Conservation (phyloP, 2,329 filamentous ascomycete genomes). For the Beauveria pseudobassiana region DNA sequence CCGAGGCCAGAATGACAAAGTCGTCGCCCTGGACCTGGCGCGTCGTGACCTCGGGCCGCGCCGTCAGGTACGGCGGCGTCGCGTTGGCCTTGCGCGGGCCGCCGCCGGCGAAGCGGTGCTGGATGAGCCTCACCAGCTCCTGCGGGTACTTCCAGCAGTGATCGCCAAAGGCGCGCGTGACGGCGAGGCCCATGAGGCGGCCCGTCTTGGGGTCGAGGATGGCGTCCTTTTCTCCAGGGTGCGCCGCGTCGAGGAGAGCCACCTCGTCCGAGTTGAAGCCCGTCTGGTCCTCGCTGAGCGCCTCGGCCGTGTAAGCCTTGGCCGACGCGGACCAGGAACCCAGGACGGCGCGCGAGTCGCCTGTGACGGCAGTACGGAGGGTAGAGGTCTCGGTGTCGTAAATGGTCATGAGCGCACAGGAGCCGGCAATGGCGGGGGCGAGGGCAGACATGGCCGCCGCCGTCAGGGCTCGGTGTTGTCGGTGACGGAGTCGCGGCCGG, state of each 20-base stretch:
- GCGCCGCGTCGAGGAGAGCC: conserved; percentile 44
- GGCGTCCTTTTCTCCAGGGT: conserved; percentile 54
- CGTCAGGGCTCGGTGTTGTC: conserved; percentile 21
- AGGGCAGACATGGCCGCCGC: conserved; percentile 24
- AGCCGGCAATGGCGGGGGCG: conserved; percentile 39
- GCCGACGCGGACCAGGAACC: conserved; percentile 38
- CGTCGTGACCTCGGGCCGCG: conserved; percentile 56
- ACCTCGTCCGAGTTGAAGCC: conserved; percentile 55
- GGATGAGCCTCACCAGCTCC: conserved; percentile 26
- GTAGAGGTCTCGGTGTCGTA: conserved; percentile 47
- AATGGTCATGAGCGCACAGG: conserved; percentile 55
- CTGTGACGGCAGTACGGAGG: conserved; percentile 57
- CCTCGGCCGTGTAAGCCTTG: conserved; percentile 39
- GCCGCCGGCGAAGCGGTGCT: conserved; percentile 43
- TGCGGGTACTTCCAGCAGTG: conserved; percentile 59
- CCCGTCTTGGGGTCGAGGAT: conserved; percentile 42
- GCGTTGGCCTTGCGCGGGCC: conserved; percentile 33
- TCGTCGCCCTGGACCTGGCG: conserved; percentile 39
- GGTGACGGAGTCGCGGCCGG: conserved; percentile 25
- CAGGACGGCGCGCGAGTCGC: conserved; percentile 60
- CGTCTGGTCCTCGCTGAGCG: conserved; percentile 59
- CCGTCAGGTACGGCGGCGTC: conserved; percentile 61
- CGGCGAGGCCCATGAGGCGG: conserved; percentile 51
- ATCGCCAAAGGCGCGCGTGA: conserved; percentile 63
- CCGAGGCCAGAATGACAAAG: conserved; percentile 60